Evolutionary conservation across 495 filamentous ascomycete genomes (phyloP).

Genomic region (Daldinia childiae): DNA sequence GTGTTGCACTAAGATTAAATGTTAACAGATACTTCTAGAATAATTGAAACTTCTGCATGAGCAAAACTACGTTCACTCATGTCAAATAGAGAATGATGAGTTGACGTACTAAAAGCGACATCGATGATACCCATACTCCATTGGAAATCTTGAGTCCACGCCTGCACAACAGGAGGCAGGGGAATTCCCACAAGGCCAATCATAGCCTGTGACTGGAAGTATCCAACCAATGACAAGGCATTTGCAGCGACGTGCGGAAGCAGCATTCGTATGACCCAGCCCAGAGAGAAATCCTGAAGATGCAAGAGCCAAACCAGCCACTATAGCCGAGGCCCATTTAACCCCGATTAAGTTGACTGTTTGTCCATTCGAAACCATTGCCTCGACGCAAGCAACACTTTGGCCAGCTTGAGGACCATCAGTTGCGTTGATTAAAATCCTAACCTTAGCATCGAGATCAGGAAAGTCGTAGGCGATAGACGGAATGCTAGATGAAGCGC

Average conservation of each 20-base stretch:
- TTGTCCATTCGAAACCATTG: constrained; percentile 87
- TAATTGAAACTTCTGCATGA: constrained; percentile 53
- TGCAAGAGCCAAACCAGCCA: constrained; percentile 83
- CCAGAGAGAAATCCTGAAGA: constrained; percentile 84
- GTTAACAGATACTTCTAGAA: constrained; percentile 25
- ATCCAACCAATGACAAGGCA: constrained; percentile 88
- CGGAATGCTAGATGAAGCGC: constrained; percentile 69
- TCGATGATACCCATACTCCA: constrained; percentile 98
- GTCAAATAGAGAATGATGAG: background rate
- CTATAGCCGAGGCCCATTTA: constrained; percentile 89
- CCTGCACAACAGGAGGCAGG: constrained; percentile 86
- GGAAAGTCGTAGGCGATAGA: constrained; percentile 90
- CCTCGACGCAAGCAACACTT: constrained; percentile 87
- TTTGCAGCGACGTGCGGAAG: constrained; percentile 96
- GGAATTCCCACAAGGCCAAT: constrained; percentile 84
- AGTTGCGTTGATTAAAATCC: constrained; percentile 80
- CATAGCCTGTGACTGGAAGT: constrained; percentile 96
- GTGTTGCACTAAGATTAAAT: constrained; percentile 65
- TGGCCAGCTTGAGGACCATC: constrained; percentile 58
- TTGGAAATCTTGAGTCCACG: constrained; percentile 98
- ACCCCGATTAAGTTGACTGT: constrained; percentile 91
- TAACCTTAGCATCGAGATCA: constrained; percentile 90
- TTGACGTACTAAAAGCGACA: constrained; percentile 62
- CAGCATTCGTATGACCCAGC: constrained; percentile 92
- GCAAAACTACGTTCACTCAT: constrained; percentile 47